phyloP scores from a whole-genome alignment of 768 basidiomycete species.

The Boletus rufocinnamomeus region DNA sequence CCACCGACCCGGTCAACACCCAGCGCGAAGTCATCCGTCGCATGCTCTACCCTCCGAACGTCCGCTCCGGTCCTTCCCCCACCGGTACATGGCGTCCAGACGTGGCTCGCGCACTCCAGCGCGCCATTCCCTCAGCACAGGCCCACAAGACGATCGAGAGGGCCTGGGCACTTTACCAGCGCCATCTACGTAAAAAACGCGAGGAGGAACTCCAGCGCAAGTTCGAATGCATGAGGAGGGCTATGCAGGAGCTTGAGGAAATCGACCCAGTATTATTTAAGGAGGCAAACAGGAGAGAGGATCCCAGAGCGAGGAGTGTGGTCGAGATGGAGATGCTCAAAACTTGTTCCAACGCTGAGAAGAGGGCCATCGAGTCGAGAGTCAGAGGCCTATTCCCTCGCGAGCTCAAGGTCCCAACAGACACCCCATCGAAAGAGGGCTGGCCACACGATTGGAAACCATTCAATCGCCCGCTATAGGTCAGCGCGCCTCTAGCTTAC shows the following conservation, averaged over 20 bases:
- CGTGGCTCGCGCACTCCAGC: conserved; percentile 71
- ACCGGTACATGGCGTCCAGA: conserved; percentile 85
- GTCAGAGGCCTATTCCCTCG: conserved; percentile 84
- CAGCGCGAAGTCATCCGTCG: conserved; percentile 74
- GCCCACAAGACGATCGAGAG: conserved; percentile 92
- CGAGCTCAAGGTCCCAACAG: conserved; percentile 82
- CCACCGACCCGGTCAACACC: conserved; percentile 47
- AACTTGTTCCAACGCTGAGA: conserved; percentile 63
- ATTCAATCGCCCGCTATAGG: conserved; percentile 51
- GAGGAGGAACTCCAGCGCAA: conserved; percentile 73
- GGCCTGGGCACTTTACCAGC: conserved; percentile 82
- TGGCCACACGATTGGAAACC: conserved; percentile 90
- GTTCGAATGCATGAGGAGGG: conserved; percentile 76
- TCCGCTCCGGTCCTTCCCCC: conserved; percentile 70
- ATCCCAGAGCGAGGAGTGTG: conserved; percentile 63
- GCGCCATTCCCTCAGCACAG: conserved; percentile 85
- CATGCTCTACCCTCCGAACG: conserved; percentile 76
- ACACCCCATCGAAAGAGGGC: conserved; percentile 77
- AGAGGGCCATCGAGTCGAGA: conserved; percentile 72
- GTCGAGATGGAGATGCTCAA: conserved; percentile 62
- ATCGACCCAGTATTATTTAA: conserved; percentile 54
- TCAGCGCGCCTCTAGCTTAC: neutral
- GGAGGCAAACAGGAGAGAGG: conserved; percentile 74
- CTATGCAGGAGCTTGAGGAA: conserved; percentile 77
- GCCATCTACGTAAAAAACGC: conserved; percentile 70